phyloP scores from a whole-genome alignment of 2,329 filamentous ascomycete genomes.

The Fusarium albidum region DNA sequence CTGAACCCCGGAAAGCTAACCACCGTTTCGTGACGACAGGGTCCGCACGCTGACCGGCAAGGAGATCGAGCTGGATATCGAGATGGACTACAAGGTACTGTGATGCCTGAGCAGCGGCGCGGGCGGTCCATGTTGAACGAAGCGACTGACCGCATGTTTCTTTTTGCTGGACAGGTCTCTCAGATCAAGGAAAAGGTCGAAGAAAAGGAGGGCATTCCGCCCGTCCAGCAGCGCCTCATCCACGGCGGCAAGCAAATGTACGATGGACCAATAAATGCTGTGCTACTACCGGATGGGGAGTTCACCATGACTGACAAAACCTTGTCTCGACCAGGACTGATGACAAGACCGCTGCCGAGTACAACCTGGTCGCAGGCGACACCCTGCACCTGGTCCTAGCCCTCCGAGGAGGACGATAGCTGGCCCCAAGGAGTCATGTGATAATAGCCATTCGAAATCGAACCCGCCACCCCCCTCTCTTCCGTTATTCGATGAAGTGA shows the following conservation, averaged over 20 bases:
- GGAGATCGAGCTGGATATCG: slow-evolving; percentile 98
- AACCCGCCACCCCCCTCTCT: neutral
- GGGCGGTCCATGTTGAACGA: neutral
- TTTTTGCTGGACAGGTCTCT: slow-evolving; percentile 85
- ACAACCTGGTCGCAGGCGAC: slow-evolving; percentile 88
- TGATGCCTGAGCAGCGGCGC: neutral
- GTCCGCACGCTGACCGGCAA: slow-evolving; percentile 98
- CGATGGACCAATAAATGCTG: slow-evolving; percentile 37
- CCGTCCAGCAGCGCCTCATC: slow-evolving; percentile 94
- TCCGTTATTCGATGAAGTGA: neutral
- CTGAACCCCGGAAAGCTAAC: slow-evolving; percentile 32
- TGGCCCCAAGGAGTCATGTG: slow-evolving; percentile 21
- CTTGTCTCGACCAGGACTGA: slow-evolving; percentile 77
- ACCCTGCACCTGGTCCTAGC: slow-evolving; percentile 96
- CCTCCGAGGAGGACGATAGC: slow-evolving; percentile 75
- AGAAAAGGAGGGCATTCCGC: slow-evolving; percentile 98
- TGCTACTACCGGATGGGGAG: neutral
- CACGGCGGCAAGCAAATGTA: slow-evolving; percentile 99
- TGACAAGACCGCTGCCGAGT: slow-evolving; percentile 91
- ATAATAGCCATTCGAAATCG: slow-evolving; percentile 7
- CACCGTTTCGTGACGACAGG: slow-evolving; percentile 59
- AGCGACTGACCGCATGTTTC: slow-evolving; percentile 21
- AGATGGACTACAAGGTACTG: slow-evolving; percentile 87
- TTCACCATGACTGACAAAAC: slow-evolving; percentile 5
- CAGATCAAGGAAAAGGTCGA: slow-evolving; percentile 99